Evolutionary conservation across 2,329 filamentous ascomycete genomes (phyloP).

Genomic region (Emmonsiellopsis sp.): DNA sequence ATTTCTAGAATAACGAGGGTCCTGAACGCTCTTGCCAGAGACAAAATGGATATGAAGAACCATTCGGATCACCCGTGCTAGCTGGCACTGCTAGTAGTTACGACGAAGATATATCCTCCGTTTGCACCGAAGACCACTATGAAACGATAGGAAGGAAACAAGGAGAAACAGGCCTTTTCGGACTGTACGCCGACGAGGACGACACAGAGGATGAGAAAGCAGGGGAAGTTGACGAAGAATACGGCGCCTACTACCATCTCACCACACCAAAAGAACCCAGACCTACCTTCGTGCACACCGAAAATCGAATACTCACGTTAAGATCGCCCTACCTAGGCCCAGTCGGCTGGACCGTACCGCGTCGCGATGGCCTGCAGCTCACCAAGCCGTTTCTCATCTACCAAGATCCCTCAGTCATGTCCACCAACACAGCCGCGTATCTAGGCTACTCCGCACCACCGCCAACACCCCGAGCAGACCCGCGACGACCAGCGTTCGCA

Average conservation of each 20-base stretch:
- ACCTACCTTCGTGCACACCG: background rate
- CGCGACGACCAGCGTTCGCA: background rate
- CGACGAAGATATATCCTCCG: background rate
- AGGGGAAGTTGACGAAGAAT: background rate
- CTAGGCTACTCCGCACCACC: background rate
- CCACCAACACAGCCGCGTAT: background rate
- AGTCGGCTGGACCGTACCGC: slow-evolving; percentile 11
- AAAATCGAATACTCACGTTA: background rate
- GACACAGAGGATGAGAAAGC: background rate
- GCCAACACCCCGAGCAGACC: background rate
- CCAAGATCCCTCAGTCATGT: slow-evolving; percentile 9
- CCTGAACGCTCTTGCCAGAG: background rate
- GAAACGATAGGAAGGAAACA: background rate
- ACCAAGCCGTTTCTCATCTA: slow-evolving; percentile 12
- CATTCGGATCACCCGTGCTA: background rate
- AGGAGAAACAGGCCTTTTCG: background rate
- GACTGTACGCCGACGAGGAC: background rate
- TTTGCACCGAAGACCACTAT: background rate
- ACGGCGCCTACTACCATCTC: background rate
- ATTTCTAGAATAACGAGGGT: background rate
- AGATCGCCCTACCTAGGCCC: slow-evolving; percentile 10
- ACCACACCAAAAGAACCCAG: background rate
- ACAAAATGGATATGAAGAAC: background rate
- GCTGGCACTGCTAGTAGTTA: background rate
- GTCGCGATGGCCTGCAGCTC: background rate